Evolutionary conservation across 805 yeast species (phyloP).

Genomic region (Cyberlindnera petersonii): DNA sequence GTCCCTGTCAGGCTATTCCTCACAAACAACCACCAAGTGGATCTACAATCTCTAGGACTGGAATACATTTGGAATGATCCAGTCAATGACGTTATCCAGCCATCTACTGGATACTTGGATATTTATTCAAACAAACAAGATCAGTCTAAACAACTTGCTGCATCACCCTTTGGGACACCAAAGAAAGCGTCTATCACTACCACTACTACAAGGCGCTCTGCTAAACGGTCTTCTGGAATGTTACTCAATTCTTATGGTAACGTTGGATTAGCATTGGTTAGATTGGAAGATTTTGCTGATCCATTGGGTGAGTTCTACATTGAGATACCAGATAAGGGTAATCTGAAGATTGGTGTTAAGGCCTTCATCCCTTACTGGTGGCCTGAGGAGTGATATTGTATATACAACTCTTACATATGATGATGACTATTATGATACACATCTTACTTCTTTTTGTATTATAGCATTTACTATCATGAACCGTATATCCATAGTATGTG

Average conservation of each 20-base stretch:
- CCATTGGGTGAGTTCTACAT: conserved; percentile 32
- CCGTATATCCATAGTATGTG: no score
- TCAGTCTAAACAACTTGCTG: conserved; percentile 20
- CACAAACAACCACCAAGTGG: conserved; percentile 14
- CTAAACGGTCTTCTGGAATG: conserved; percentile 52
- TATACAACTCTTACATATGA: no score
- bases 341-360: conserved; percentile 39
- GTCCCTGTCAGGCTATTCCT: conserved; percentile 55
- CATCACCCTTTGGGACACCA: conserved; percentile 39
- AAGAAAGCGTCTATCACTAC: no score
- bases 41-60: conserved; percentile 4
- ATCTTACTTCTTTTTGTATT: not conserved
- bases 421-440: conserved; percentile 1
- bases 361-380: conserved; percentile 73
- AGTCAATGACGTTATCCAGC: conserved; percentile 12
- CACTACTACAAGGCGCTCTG: conserved; percentile 15
- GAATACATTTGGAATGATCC: conserved; percentile 19
- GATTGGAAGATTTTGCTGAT: conserved; percentile 40
- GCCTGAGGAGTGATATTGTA: conserved; percentile 38
- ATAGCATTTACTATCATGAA: no score
- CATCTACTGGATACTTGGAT: conserved; percentile 15
- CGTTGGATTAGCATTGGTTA: conserved; percentile 62
- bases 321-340: conserved; percentile 26
- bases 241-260: conserved; percentile 54
- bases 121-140: conserved; percentile 20